A percentile compares a stretch with the other conserved stretches of the same genome.
phyloP scores from a whole-genome alignment of 2,329 filamentous ascomycete genomes.

The Pseudocercospora macadamiae region DNA sequence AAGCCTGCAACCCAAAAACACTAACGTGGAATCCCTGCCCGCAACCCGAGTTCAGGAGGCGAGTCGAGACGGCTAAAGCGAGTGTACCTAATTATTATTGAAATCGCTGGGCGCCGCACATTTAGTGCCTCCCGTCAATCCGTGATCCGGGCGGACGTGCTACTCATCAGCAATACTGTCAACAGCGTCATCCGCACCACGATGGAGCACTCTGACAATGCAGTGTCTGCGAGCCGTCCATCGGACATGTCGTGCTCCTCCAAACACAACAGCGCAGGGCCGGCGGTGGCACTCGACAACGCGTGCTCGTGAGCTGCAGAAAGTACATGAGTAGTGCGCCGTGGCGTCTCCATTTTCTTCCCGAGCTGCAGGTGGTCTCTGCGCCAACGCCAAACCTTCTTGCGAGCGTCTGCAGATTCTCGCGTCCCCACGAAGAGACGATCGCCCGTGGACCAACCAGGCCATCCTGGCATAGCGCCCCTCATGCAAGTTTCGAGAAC shows the following conservation, averaged over 20 bases:
- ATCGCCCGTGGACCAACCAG: conserved; percentile 9
- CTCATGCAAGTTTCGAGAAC: conserved; percentile 12
- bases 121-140: conserved; percentile 1
- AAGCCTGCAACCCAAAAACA: not conserved
- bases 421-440: not conserved
- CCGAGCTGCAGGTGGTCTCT: conserved; percentile 18
- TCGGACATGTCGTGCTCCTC: not conserved
- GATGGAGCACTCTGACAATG: not conserved
- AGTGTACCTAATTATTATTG: not conserved
- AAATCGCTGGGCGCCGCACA: conserved; percentile 2
- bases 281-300: conserved; percentile 7
- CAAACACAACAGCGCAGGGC: conserved; percentile 4
- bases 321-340: not conserved
- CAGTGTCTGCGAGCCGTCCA: not conserved
- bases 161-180: not conserved
- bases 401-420: not conserved
- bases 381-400: conserved; percentile 17
- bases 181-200: no score
- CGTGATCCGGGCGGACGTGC: conserved; percentile 1
- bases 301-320: conserved; percentile 10
- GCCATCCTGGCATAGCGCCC: conserved; percentile 1
- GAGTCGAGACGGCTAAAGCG: not conserved
- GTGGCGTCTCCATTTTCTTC: conserved; percentile 1
- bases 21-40: conserved; percentile 7
- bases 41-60: conserved; percentile 6